phyloP scores from a whole-genome alignment of 257 asterid species.

The Solanum pennellii region DNA sequence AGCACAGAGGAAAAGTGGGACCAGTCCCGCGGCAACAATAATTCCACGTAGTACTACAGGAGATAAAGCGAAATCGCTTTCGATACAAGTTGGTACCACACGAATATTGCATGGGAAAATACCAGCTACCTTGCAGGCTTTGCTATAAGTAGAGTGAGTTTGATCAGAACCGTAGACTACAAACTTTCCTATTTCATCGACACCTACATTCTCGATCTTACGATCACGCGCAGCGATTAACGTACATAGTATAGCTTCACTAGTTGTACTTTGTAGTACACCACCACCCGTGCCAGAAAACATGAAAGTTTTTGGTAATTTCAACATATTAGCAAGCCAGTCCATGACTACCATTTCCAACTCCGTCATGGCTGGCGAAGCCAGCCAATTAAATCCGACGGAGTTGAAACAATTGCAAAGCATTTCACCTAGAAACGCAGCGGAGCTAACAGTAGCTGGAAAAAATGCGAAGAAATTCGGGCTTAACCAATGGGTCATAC shows the following conservation, averaged over 20 bases:
- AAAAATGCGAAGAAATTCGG: slow-evolving; percentile 27
- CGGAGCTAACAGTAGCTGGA: slow-evolving; percentile 21
- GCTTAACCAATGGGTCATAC: slow-evolving; percentile 25
- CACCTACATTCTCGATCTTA: not conserved
- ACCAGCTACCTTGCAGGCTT: slow-evolving; percentile 21
- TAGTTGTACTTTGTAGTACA: slow-evolving; percentile 18
- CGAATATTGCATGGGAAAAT: slow-evolving; percentile 19
- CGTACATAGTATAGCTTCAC: slow-evolving; percentile 13
- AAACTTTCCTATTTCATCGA: not conserved
- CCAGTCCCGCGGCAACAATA: slow-evolving; percentile 8
- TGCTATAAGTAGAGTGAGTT: slow-evolving; percentile 14
- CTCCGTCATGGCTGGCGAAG: slow-evolving; percentile 22
- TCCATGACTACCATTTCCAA: slow-evolving; percentile 26
- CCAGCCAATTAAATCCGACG: slow-evolving; percentile 23
- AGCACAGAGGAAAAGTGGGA: slow-evolving; percentile 18
- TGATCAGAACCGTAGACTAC: slow-evolving; percentile 19
- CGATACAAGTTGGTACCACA: not conserved
- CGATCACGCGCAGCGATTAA: slow-evolving; percentile 16
- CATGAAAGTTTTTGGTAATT: slow-evolving; percentile 16
- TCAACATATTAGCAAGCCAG: slow-evolving; percentile 13
- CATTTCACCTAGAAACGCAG: slow-evolving; percentile 21
- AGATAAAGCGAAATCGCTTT: slow-evolving; percentile 6
- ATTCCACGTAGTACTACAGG: not conserved
- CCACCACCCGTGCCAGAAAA: slow-evolving; percentile 23
- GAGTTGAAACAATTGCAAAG: slow-evolving; percentile 18